Percentiles rank a stretch among this genome's conserved stretches.
Evolutionary conservation across 192 early-diverging fungal species (phyloP).

Genomic region (Spizellomyces sp.): DNA sequence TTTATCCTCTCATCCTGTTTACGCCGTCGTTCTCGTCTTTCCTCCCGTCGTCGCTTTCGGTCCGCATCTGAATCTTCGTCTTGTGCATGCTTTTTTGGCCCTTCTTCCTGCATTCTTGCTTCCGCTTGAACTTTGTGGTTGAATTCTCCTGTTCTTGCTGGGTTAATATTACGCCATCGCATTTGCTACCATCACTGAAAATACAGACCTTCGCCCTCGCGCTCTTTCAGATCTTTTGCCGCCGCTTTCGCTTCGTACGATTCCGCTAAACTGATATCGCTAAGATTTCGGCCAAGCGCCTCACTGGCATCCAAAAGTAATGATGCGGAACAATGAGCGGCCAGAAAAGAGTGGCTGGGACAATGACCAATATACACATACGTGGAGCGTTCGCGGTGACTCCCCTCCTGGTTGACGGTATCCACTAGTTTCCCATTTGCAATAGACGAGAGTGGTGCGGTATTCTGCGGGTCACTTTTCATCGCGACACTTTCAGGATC

Average conservation of each 20-base stretch:
- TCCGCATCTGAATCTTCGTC: constrained; percentile 19
- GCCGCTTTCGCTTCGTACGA: constrained; percentile 35
- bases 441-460: too few relatives aligned
- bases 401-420: background rate
- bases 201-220: constrained; percentile 28
- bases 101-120: constrained; percentile 1
- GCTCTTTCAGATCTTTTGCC: constrained; percentile 28
- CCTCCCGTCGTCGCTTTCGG: constrained; percentile 39
- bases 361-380: too few relatives aligned
- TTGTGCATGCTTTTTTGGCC: constrained; percentile 7
- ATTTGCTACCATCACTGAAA: background rate
- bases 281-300: constrained; percentile 65
- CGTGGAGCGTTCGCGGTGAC: background rate
- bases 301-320: constrained; percentile 28
- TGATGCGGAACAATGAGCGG: background rate
- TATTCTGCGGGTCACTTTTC: background rate
- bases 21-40: constrained; percentile 26
- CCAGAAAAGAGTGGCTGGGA: too few relatives aligned
- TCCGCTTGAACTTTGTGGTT: constrained; percentile 1
- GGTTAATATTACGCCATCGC: too few relatives aligned
- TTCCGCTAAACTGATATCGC: constrained; percentile 66
- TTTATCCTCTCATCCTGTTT: constrained; percentile 44
- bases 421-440: background rate
- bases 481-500: background rate
- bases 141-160: constrained; percentile 4